Base-by-base conservation (phyloP, 2,329 filamentous ascomycete species). In the Fusarium sp. region DNA sequence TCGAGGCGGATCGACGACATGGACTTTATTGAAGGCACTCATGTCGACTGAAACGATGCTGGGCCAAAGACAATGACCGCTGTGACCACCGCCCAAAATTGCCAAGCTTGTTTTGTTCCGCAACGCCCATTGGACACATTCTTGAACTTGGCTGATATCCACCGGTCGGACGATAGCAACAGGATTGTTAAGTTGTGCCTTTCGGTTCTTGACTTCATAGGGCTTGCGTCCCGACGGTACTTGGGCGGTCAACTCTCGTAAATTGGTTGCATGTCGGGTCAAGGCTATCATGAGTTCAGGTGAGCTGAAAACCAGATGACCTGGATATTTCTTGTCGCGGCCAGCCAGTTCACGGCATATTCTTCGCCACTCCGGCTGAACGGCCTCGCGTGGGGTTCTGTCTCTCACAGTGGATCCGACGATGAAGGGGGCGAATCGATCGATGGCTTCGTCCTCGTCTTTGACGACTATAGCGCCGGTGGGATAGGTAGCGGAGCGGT, bases 31-130 rank as follows among this genome's bases (percentile, higher is more conserved):
- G 77, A 91, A 90, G 15, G 83, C 83, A 15, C 79, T 56, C 88
- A 92, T 90, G 66, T 91, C 87, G 27, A 92, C 71, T 0, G 88
- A 75, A 42, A 90, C 84, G 18, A 88, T 82, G 55, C 85, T 83
- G 4, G 85, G 77, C 82, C 79, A 80, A 45, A 88, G 69, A 75
- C 88, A 91, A 54, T 91, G 87, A 10, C 84, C 86, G 70, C 89
- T 88, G 73, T 91, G 89, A 17, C 89, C 82, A 1, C 90, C 89
- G 10, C 88, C 85, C 20, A 91, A 17, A 30, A 91, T 77, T 0
- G 85, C 87, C 55, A 90, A 76, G 42, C 83, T 73, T 3, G 82
- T 30, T 0, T 61, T 60, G 57, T 88, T 79, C 67, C 85, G 76
- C 13, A 87, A 38, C 70, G 88, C 88, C 89, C 88, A 91, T 73